Evolutionary conservation across 495 filamentous ascomycete genomes (phyloP), one percentile per base, ranked within the genome.

Genomic region (Astrothelium subdiscretum): DNA sequence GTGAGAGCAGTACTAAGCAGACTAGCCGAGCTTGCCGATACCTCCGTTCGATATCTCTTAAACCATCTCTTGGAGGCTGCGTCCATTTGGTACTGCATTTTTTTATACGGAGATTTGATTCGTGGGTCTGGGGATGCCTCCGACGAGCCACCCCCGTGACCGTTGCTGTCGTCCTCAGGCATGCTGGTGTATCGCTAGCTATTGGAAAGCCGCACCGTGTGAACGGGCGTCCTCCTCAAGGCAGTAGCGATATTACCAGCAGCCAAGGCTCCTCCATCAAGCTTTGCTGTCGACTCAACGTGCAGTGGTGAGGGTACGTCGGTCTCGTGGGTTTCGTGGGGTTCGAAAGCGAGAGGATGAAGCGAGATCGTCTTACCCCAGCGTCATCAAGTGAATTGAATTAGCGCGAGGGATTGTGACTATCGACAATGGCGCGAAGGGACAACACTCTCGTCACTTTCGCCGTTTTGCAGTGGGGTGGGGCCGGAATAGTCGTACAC

Each of bases 31-130:
- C 85, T 86, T 15, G 89, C 88, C 51, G 89, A 85, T 40, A 90
- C 83, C 75, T 90, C 86, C n/a, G 87, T 89, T 48, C 88, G 81
- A 73, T 92, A 90, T 65, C 78, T 78, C 73, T 89, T 91, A 63
- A 86, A 73, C 76, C 84, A 88, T 65, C 77, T 74, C 69, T 83
- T 82, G 58, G 20, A 54, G 48, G 48, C 24, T 62, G 31, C 26
- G 64, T 63, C 48, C 54, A 59, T 44, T 44, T 58, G 48, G 57
- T 52, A 57, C 32, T 62, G 48, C 59, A 66, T 52, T 51, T 62
- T 35, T 52, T n/a, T 44, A 3, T 31, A 27, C 22, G n/a, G 11
- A 59, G 12, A 35, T 54, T 15, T 58, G 52, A 32, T 26, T 54
- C 27, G 62, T 18, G 62, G 11, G 66, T 71, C 69, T 65, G 69